Evolutionary conservation across 306 rosid species (phyloP).

Genomic region (Malus fusca): DNA sequence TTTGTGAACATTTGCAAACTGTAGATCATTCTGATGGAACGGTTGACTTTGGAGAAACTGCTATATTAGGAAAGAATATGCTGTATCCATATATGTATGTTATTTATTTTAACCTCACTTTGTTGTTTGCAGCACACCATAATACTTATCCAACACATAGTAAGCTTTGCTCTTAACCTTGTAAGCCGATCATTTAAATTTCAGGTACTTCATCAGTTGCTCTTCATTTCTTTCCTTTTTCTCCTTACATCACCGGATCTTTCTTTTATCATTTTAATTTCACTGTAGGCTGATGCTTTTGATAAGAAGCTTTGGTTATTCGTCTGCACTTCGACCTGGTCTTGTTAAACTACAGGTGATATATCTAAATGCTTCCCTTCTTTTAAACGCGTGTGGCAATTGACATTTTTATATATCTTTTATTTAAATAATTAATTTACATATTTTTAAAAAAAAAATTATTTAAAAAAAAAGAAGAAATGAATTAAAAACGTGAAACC

Average conservation of each 20-base stretch:
- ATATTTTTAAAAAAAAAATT: too few relatives aligned
- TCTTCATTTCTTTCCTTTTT: not conserved
- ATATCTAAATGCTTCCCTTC: not conserved
- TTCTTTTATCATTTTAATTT: constrained; percentile 1
- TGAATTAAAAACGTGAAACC: too few relatives aligned
- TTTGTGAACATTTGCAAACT: not conserved
- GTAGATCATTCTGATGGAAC: not conserved
- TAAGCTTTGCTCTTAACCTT: constrained; percentile 85
- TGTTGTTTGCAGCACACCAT: constrained; percentile 72
- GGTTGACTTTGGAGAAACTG: not conserved
- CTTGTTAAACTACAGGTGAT: constrained; percentile 80
- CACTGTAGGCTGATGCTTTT: constrained; percentile 77
- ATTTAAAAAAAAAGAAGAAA: too few relatives aligned
- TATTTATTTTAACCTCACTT: constrained; percentile 12
- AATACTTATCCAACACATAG: constrained; percentile 80
- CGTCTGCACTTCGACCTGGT: constrained; percentile 54
- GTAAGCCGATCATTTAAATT: constrained; percentile 90
- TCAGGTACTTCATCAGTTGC: constrained; percentile 46
- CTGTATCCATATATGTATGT: not conserved
- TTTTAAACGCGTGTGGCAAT: too few relatives aligned
- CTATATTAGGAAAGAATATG: not conserved
- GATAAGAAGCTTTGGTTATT: constrained; percentile 77
- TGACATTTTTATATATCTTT: too few relatives aligned
- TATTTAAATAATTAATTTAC: too few relatives aligned
- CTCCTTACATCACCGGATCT: not conserved